Evolutionary conservation across 768 basidiomycete species (phyloP).

Genomic region (Tremella yokohamensis): DNA sequence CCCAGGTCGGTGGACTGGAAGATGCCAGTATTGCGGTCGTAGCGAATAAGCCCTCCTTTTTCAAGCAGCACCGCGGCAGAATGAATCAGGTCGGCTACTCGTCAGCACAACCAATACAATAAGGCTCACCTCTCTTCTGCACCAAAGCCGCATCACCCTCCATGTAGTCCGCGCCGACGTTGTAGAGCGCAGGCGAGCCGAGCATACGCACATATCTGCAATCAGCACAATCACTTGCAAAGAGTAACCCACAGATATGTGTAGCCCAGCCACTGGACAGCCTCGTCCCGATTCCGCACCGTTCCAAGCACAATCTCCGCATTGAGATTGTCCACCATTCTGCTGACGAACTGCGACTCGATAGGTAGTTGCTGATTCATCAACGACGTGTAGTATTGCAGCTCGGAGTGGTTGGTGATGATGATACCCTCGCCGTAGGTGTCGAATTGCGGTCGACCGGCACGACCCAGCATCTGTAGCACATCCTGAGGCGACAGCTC

Average conservation of each 20-base stretch:
- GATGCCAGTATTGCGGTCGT: slow-evolving; percentile 78
- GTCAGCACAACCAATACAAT: slow-evolving; percentile 10
- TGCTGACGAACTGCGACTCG: slow-evolving; percentile 88
- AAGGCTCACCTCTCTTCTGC: slow-evolving; percentile 71
- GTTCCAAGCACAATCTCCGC: slow-evolving; percentile 96
- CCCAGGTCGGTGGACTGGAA: slow-evolving; percentile 93
- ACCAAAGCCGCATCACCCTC: slow-evolving; percentile 77
- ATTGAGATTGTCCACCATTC: slow-evolving; percentile 90
- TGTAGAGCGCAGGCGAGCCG: slow-evolving; percentile 78
- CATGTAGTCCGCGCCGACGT: slow-evolving; percentile 82
- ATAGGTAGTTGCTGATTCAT: slow-evolving; percentile 97
- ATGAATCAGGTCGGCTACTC: slow-evolving; percentile 72
- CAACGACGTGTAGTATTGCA: slow-evolving; percentile 93
- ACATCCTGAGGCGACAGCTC: slow-evolving; percentile 95
- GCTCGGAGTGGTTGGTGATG: slow-evolving; percentile 93
- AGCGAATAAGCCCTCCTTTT: slow-evolving; percentile 90
- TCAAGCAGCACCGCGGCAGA: slow-evolving; percentile 89
- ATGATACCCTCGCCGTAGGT: slow-evolving; percentile 97
- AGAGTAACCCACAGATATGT: slow-evolving; percentile 72
- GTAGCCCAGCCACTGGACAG: slow-evolving; percentile 94
- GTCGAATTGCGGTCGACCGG: slow-evolving; percentile 95
- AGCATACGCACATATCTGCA: slow-evolving; percentile 90
- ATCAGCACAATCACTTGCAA: slow-evolving; percentile 20
- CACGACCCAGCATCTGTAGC: slow-evolving; percentile 96
- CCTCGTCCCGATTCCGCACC: slow-evolving; percentile 90